Base-by-base conservation (phyloP, 2,329 filamentous ascomycete genomes). In the Corinectria fuckeliana region DNA sequence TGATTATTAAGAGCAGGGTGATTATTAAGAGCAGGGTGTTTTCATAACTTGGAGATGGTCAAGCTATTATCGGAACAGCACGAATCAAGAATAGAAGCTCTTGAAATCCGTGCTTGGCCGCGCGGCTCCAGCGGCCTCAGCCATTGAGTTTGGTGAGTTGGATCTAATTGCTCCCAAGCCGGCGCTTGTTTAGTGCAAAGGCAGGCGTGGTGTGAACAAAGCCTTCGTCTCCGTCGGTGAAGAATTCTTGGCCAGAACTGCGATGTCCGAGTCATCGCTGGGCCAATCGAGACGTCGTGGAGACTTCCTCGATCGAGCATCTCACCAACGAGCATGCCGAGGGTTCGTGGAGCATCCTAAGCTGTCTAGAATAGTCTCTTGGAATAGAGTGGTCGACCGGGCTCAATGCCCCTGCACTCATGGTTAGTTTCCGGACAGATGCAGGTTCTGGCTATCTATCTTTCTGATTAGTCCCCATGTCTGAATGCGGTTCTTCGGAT, bases 131-230 rank as follows among this genome's bases (percentile, higher is more conserved):
- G 49, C 39, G n/a, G 48, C 32, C 25, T 41, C 36, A 25, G 20
- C 50, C 28, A 53, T 44, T 58, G 23, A 28, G 26, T 36, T 58
- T 25, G 13, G 36, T 13, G n/a, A 38, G 8, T 9, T 14, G 7
- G 42, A 28, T 45, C 28, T 26, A 34, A 20, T 38, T n/a, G 26
- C 26, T 26, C 20, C 28, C 42, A 42, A 11, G 14, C 30, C 49
- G 38, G 45, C 45, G 56, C 45, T 25, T 42, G 38, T 45, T 50
- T 59, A 54, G 50, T 26, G 50, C 18, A 38, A 16, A 26, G 38
- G 42, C 14, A 47, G 21, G 26, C 34, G 25, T n/a, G 25, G 21
- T 53, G 30, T 30, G 50, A 39, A 49, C 45, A 23, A 59, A 54
- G 32, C 45, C 50, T 38, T 50, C 47, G 47, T 14, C 39, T 18